Evolutionary conservation across 2,329 filamentous ascomycete genomes (phyloP), one percentile per base, ranked within the genome.

Genomic region (Trichoderma atrobrunneum): DNA sequence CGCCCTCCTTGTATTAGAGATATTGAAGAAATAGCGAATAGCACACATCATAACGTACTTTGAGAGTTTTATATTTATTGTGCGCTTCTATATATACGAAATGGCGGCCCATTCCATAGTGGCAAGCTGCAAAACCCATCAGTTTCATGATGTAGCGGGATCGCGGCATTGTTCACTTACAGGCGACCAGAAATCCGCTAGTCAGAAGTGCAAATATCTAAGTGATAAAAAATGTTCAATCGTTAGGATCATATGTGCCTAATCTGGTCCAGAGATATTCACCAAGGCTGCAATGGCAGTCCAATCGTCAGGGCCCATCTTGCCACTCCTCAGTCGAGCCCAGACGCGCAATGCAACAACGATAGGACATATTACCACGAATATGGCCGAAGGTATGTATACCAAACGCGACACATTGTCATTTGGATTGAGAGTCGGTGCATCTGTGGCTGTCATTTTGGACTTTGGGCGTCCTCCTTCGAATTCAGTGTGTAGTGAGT

Each of bases 91-190:
- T 26, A 8, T 36, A 66, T 7, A 39, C 1, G 2, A 66, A 36
- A 28, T 66, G 63, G 11, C 63, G 63, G 24, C 63, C 43, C 28
- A 66, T 66, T 6, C 48, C 63, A 36, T 66, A 66, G 36, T 66
- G 28, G 30, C 63, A 66, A 26, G 48, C 63, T 66, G 30, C 16
- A 12, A 21, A 5, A 26, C 1, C 34, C 10, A 28, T 66, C 24
- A 66, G 30, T 21, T 26, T 56, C 30, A 24, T 32, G 26, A 10
- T n/a, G 39, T 51, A n/a, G 24, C 12, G 28, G 21, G 28, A 12
- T 7, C 24, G 36, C 36, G 16, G 1, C 6, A 39, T 36, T 34
- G 16, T n/a, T 36, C 16, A 66, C 63, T 28, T 57, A 57, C 21
- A 66, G 12, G 63, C 32, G 12, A 57, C 32, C 12, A 56, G 32